Evolutionary conservation across 495 filamentous ascomycete genomes (phyloP).

Genomic region (Hypoxylon fragiforme): DNA sequence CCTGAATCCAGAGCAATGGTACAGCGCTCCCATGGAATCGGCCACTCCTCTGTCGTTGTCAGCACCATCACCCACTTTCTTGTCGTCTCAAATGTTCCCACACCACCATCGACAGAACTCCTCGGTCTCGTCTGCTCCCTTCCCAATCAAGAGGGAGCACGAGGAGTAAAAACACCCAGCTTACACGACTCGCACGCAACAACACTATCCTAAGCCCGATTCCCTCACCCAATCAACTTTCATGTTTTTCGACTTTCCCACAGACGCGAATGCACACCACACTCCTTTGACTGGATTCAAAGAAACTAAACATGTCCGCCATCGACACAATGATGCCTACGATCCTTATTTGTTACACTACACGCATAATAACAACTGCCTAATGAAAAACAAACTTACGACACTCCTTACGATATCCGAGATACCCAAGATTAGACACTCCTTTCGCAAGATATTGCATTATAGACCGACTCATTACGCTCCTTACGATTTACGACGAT

Average conservation of each 20-base stretch:
- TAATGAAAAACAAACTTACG: slow-evolving; percentile 43
- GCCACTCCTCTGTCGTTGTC: slow-evolving; percentile 34
- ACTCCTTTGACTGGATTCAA: slow-evolving; percentile 49
- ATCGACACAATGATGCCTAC: slow-evolving; percentile 51
- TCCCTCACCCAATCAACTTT: slow-evolving; percentile 17
- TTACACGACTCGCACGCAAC: neutral
- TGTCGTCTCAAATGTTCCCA: slow-evolving; percentile 26
- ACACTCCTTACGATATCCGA: slow-evolving; percentile 50
- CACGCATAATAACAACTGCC: slow-evolving; percentile 46
- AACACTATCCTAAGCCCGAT: slow-evolving; percentile 16
- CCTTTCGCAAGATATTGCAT: slow-evolving; percentile 44
- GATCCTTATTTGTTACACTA: slow-evolving; percentile 45
- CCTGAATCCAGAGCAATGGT: slow-evolving; percentile 40
- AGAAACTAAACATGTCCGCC: slow-evolving; percentile 40
- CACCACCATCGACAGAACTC: slow-evolving; percentile 36
- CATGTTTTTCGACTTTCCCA: slow-evolving; percentile 38
- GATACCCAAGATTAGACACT: slow-evolving; percentile 51
- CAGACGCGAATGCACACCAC: slow-evolving; percentile 56
- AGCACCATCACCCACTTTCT: slow-evolving; percentile 31
- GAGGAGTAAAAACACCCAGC: slow-evolving; percentile 15
- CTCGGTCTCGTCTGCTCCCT: slow-evolving; percentile 34
- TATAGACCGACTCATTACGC: slow-evolving; percentile 46
- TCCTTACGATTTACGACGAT: slow-evolving; percentile 43
- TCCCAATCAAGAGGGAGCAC: slow-evolving; percentile 36
- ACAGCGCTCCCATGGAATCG: slow-evolving; percentile 44